Conservation (phyloP, 176 grass and related monocot genomes). For the Oryza glaberrima region DNA sequence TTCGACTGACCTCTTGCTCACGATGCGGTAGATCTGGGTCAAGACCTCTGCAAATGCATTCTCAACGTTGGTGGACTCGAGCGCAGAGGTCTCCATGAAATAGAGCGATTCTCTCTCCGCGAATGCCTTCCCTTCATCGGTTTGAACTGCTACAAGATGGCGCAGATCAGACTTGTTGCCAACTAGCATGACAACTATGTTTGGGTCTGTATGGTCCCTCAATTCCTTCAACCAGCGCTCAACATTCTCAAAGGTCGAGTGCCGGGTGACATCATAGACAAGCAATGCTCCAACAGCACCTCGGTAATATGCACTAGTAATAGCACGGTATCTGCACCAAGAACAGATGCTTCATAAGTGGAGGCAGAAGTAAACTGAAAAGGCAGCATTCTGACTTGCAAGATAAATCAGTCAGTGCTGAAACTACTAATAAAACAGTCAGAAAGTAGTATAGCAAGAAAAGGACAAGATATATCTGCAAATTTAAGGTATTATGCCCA, state of each 20-base stretch:
- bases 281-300: conserved; percentile 88
- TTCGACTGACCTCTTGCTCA: conserved; percentile 76
- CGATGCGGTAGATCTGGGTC: conserved; percentile 83
- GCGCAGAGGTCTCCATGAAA: conserved; percentile 93
- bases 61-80: conserved; percentile 85
- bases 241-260: conserved; percentile 77
- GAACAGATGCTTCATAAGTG: neutral
- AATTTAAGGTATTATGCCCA: neutral
- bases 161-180: conserved; percentile 92
- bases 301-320: conserved; percentile 91
- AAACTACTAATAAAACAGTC: neutral
- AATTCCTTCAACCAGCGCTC: conserved; percentile 86
- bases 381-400: neutral
- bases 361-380: conserved; percentile 13
- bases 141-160: conserved; percentile 73
- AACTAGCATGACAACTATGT: conserved; percentile 90
- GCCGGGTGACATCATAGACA: conserved; percentile 82
- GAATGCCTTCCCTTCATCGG: conserved; percentile 73
- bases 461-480: conserved; percentile 1
- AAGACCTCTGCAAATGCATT: conserved; percentile 83
- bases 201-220: conserved; percentile 89
- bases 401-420: neutral
- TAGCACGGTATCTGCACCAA: conserved; percentile 76
- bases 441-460: neutral
- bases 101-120: conserved; percentile 83